Percentiles rank a stretch among this genome's conserved stretches.
phyloP scores from a whole-genome alignment of 2,329 filamentous ascomycete genomes.

The Fusarium verticillioides region DNA sequence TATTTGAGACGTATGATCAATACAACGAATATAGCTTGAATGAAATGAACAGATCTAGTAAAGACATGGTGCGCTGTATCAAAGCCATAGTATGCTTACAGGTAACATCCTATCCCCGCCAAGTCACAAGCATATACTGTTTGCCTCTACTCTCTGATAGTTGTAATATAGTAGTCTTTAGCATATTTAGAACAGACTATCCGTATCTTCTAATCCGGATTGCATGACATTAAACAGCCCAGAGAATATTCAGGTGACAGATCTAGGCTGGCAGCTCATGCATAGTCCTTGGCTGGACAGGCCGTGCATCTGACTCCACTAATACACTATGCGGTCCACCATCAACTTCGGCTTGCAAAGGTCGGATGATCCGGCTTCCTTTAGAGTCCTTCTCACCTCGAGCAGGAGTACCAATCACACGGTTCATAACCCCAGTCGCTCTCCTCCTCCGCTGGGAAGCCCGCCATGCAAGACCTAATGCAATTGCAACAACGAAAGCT shows the following conservation, averaged over 20 bases:
- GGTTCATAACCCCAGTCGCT: not conserved
- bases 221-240: not conserved
- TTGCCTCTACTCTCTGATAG: not conserved
- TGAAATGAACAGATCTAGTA: not conserved
- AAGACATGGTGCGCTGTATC: too few relatives aligned
- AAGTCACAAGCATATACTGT: not conserved
- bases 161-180: not conserved
- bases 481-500: not conserved
- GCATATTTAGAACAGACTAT: not conserved
- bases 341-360: not conserved
- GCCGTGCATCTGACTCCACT: not conserved
- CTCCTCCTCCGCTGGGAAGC: not conserved
- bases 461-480: not conserved
- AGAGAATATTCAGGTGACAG: not conserved
- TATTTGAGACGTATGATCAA: accelerated
- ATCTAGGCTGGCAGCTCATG: not conserved
- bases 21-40: not conserved
- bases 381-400: not conserved
- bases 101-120: not conserved
- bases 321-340: not conserved
- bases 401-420: too few relatives aligned
- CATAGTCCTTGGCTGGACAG: not conserved
- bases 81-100: not conserved
- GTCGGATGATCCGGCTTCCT: not conserved
- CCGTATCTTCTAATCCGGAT: not conserved